These are phyloP conservation scores for Schwanniomyces pseudopolymorphus DNA, from an alignment of 805 yeast genomes.

Conservation along the genomic window DNA sequence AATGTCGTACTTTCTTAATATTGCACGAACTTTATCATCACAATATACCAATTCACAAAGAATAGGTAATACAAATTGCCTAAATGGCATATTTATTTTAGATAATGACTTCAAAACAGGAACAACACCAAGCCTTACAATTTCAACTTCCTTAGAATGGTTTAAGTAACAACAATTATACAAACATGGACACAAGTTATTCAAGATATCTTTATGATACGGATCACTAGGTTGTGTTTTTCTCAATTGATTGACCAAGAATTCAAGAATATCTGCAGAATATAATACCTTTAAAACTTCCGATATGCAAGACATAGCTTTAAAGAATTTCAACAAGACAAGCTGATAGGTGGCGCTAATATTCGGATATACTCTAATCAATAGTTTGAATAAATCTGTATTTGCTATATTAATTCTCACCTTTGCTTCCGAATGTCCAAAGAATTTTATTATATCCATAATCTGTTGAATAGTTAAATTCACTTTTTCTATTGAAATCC, in stretches of 20 bases:
- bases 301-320: constrained; percentile 38
- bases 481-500: constrained; percentile 3
- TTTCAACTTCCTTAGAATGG: constrained; percentile 42
- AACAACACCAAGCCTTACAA: constrained; percentile 47
- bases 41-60: constrained; percentile 54
- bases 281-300: constrained; percentile 31
- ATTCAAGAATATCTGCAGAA: constrained; percentile 44
- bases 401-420: constrained; percentile 41
- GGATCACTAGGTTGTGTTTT: constrained; percentile 23
- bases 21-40: constrained; percentile 34
- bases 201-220: constrained; percentile 40
- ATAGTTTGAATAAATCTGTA: constrained; percentile 38
- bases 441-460: constrained; percentile 37
- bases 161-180: constrained; percentile 54
- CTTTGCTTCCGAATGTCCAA: constrained; percentile 47
- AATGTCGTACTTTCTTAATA: constrained; percentile 37
- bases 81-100: constrained; percentile 40
- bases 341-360: constrained; percentile 33
- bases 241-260: constrained; percentile 34
- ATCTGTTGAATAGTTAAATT: constrained; percentile 24
- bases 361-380: constrained; percentile 39
- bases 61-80: constrained; percentile 54
- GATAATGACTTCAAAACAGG: constrained; percentile 44
- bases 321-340: constrained; percentile 44
- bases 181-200: constrained; percentile 47